Evolutionary conservation across 2,329 filamentous ascomycete genomes (phyloP).

Genomic region (Penicillium janthinellum): DNA sequence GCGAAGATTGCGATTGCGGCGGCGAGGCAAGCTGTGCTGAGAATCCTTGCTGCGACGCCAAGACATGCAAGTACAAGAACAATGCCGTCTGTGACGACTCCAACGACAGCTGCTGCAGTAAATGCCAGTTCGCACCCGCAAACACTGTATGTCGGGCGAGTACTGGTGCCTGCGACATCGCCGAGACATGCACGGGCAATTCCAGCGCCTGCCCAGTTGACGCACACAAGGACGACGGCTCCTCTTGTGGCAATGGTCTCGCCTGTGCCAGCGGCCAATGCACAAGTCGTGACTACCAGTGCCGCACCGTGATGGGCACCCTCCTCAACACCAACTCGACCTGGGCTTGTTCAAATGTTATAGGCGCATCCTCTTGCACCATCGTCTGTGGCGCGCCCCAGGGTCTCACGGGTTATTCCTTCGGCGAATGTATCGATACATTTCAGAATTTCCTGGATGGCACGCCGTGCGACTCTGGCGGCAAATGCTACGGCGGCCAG

Average conservation of each 20-base stretch:
- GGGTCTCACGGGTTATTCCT: slow-evolving; percentile 67
- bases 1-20: slow-evolving; percentile 96
- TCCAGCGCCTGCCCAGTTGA: slow-evolving; percentile 75
- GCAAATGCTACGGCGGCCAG: slow-evolving; percentile 74
- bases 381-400: slow-evolving; percentile 74
- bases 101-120: slow-evolving; percentile 51
- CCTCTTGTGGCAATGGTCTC: slow-evolving; percentile 70
- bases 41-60: slow-evolving; percentile 81
- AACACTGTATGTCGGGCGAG: slow-evolving; percentile 77
- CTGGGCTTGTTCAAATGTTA: slow-evolving; percentile 69
- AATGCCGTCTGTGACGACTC: slow-evolving; percentile 71
- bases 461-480: slow-evolving; percentile 78
- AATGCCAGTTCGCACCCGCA: slow-evolving; percentile 51
- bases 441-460: slow-evolving; percentile 94
- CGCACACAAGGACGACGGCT: slow-evolving; percentile 67
- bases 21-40: slow-evolving; percentile 69
- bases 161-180: slow-evolving; percentile 79
- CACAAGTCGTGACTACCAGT: slow-evolving; percentile 88
- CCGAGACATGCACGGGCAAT: slow-evolving; percentile 77
- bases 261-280: slow-evolving; percentile 90
- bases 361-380: slow-evolving; percentile 61
- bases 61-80: slow-evolving; percentile 79
- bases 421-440: slow-evolving; percentile 55
- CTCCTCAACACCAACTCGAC: slow-evolving; percentile 75
- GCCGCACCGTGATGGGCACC: slow-evolving; percentile 77